Percentiles rank a stretch among this genome's conserved stretches.
These are phyloP conservation scores for Termitomyces sp. DNA, from an alignment of 768 basidiomycete species.

Conservation along the genomic window DNA sequence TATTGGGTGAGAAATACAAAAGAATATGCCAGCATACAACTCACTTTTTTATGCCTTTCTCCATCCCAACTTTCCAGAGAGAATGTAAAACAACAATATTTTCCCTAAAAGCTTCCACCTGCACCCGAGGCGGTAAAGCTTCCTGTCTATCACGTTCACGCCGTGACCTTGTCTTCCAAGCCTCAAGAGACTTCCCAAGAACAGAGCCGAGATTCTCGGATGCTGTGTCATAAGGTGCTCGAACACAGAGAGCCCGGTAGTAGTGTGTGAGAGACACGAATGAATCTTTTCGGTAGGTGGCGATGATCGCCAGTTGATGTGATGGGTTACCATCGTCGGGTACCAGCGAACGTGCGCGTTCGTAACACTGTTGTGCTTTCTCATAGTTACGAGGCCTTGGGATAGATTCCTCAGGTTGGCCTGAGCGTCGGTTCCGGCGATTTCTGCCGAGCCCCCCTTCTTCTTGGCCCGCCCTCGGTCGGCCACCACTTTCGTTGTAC, in stretches of 20 bases:
- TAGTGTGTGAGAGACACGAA: slow-evolving; percentile 81
- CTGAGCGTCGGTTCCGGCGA: slow-evolving; percentile 43
- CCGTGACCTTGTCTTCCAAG: slow-evolving; percentile 41
- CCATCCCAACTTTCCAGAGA: slow-evolving; percentile 52
- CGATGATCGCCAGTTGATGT: slow-evolving; percentile 92
- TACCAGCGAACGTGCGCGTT: slow-evolving; percentile 74
- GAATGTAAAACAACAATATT: slow-evolving; percentile 75
- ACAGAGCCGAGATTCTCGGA: slow-evolving; percentile 78
- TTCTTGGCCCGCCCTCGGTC: slow-evolving; percentile 64
- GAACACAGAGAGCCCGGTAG: slow-evolving; percentile 86
- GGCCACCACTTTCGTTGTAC: slow-evolving; percentile 69
- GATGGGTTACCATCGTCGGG: slow-evolving; percentile 92
- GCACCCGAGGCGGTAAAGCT: slow-evolving; percentile 40
- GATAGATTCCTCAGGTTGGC: slow-evolving; percentile 37
- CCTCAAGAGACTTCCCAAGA: slow-evolving; percentile 60
- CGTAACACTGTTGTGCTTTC: slow-evolving; percentile 76
- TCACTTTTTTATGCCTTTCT: slow-evolving; percentile 56
- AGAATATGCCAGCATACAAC: slow-evolving; percentile 18
- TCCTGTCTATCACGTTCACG: slow-evolving; percentile 29
- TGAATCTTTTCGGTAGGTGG: slow-evolving; percentile 78
- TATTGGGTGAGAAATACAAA: not conserved
- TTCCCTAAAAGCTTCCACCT: slow-evolving; percentile 65
- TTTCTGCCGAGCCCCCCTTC: slow-evolving; percentile 38
- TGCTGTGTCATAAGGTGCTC: slow-evolving; percentile 81
- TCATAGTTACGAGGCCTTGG: slow-evolving; percentile 65